A percentile compares a stretch with the other conserved stretches of the same genome.
Evolutionary conservation across 495 filamentous ascomycete species (phyloP).

Genomic region (Xylaria cubensis): DNA sequence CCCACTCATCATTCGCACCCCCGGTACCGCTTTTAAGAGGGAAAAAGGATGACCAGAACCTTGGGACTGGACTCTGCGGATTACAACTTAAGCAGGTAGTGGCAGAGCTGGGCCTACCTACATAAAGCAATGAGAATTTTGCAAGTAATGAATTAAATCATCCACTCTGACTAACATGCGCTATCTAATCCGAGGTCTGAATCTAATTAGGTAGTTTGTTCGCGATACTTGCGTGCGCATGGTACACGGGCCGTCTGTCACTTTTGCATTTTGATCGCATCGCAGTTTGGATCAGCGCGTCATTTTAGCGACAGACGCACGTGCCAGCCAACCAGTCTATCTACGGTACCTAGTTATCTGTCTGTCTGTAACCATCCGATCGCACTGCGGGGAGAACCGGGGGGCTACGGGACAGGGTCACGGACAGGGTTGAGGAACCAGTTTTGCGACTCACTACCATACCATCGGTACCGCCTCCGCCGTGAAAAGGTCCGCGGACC

Average conservation of each 20-base stretch:
- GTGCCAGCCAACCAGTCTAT: neutral
- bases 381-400: neutral
- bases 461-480: neutral
- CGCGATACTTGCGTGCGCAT: neutral
- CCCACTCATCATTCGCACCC: neutral
- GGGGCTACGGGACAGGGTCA: conserved; percentile 8
- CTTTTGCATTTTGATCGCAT: neutral
- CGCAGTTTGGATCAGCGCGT: neutral
- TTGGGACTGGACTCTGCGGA: neutral
- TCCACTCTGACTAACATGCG: neutral
- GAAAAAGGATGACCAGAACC: neutral
- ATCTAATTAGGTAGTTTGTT: neutral
- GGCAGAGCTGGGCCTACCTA: too few relatives aligned
- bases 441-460: neutral
- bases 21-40: neutral
- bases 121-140: neutral
- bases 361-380: neutral
- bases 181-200: neutral
- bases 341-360: neutral
- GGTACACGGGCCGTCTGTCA: neutral
- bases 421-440: neutral
- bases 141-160: neutral
- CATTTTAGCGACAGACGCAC: conserved; percentile 12
- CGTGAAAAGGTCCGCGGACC: neutral
- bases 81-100: neutral